Conservation (phyloP, 2,329 filamentous ascomycete species). For the Aureobasidium leucospermi region DNA sequence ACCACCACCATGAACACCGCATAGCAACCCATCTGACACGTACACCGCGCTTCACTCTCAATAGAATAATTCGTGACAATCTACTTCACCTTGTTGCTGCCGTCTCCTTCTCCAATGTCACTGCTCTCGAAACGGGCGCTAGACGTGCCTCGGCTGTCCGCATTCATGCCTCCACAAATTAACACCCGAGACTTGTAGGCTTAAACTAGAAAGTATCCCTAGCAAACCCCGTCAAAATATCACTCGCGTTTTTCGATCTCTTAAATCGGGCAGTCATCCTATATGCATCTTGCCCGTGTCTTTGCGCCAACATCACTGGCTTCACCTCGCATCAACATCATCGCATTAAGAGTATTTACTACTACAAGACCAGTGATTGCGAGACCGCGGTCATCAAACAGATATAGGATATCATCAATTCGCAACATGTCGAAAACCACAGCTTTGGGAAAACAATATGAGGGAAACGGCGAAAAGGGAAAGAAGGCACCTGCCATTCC, state of each 20-base stretch:
- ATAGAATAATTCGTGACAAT: neutral
- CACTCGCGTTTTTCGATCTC: too few relatives aligned
- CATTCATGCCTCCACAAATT: neutral
- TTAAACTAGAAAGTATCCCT: neutral
- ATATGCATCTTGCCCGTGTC: constrained; percentile 1
- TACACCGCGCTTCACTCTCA: too few relatives aligned
- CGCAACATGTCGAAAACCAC: neutral
- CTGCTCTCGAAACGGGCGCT: neutral
- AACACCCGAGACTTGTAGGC: neutral
- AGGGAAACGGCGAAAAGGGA: constrained; percentile 15
- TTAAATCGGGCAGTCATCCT: neutral
- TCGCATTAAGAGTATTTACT: neutral
- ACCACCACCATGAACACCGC: neutral
- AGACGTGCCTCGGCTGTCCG: constrained; percentile 8
- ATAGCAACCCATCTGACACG: too few relatives aligned
- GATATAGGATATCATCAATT: neutral
- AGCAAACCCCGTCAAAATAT: neutral
- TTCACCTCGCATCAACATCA: neutral
- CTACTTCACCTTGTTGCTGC: too few relatives aligned
- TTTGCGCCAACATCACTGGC: constrained; percentile 5
- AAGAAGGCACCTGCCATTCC: constrained; percentile 41
- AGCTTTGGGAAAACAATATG: neutral
- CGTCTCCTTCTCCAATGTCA: neutral
- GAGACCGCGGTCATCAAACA: neutral
- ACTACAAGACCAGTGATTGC: too few relatives aligned